Evolutionary conservation across 768 basidiomycete species (phyloP), one percentile per base, ranked within the genome.

Genomic region (Trametes punicea): DNA sequence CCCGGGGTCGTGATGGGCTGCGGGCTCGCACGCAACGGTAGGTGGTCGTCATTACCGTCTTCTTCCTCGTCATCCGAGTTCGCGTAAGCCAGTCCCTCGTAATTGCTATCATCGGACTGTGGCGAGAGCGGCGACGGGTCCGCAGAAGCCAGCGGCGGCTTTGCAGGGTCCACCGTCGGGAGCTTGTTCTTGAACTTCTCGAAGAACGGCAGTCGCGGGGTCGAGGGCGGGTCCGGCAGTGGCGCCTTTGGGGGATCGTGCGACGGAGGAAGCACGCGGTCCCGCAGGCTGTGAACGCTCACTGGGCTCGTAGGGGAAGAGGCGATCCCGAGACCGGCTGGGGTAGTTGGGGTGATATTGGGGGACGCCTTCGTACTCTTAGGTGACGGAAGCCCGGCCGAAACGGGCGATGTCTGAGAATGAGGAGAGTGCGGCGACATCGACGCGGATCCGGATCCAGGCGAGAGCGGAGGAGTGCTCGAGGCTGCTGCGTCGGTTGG

Each of bases 161-260:
- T 55, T 21, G 46, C 33, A 13, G 57, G 57, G 40, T 64, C 62
- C 31, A 63, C 58, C 50, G 59, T 53, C 18, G 65, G 57, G 38
- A 65, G 58, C 46, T 67, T 57, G 65, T 69, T 56, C 67, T 77
- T 79, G 64, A 78, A 74, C 61, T 80, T 80, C 53, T 85, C 83
- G 59, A 86, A 79, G 67, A 87, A 80, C 8, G 81, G 79, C 57
- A 85, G 69, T 4, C 74, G 70, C 13, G 65, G 64, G 16, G 67
- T 61, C 15, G 64, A 58, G 6, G 65, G 64, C 16, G 51, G 38
- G 23, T 50, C 52, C 26, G 57, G 52, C 18, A 64, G 52, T 5
- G 64, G 58, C 29, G 34, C 44, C 46, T 64, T 65, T 16, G 65
- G 65, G 7, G 64, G 59, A 23, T 66, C 65, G n/a, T 59, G 56